Evolutionary conservation across 441 rosid species (phyloP).

Genomic region (Adansonia gregorii): DNA sequence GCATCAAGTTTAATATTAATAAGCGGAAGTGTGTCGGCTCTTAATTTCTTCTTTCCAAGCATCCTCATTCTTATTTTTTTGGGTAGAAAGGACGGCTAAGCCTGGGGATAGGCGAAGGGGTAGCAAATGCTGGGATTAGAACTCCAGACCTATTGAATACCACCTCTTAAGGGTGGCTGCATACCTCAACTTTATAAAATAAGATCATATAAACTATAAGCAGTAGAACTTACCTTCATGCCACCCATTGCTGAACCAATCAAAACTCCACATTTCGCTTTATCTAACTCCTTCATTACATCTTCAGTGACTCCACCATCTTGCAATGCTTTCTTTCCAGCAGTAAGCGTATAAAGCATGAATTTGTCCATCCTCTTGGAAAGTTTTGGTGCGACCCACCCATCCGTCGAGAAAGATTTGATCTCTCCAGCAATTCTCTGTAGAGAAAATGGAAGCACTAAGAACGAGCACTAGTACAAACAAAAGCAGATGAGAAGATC

Average conservation of each 20-base stretch:
- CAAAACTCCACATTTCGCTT: conserved; percentile 65
- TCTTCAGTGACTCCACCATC: conserved; percentile 94
- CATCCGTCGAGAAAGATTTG: conserved; percentile 88
- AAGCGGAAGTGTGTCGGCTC: not conserved
- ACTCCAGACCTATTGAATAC: no score
- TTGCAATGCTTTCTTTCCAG: conserved; percentile 95
- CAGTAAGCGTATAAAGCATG: conserved; percentile 98
- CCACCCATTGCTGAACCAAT: conserved; percentile 80
- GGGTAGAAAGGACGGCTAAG: no score
- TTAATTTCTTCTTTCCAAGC: not conserved
- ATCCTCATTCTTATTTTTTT: no score
- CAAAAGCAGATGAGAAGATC: conserved; percentile 25
- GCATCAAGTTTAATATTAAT: not conserved
- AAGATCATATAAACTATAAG: not conserved
- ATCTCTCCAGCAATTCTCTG: conserved; percentile 99
- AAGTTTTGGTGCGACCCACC: conserved; percentile 89
- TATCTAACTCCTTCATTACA: conserved; percentile 62
- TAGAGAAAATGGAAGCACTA: conserved; percentile 18
- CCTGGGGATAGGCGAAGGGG: no score
- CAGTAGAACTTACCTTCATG: conserved; percentile 49
- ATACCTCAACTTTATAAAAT: not conserved
- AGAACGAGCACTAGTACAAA: conserved; percentile 14
- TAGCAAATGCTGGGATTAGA: no score
- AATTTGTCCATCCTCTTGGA: conserved; percentile 96
- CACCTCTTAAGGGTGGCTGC: no score